Evolutionary conservation across 352 stramenopile genomes (phyloP).

Genomic region (Phytophthora kernoviae): DNA sequence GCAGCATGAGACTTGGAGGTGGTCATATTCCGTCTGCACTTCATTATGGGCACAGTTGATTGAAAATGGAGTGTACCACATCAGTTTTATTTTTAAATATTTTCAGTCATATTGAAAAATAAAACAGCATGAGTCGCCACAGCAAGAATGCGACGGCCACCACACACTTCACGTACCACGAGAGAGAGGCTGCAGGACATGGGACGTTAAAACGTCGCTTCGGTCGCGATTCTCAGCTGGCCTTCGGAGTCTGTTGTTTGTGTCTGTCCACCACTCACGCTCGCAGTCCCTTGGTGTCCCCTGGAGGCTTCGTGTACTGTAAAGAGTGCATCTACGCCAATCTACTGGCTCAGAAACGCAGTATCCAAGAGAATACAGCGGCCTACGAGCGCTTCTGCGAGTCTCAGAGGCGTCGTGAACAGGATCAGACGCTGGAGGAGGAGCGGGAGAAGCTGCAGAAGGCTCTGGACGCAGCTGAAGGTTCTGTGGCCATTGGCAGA

Average conservation of each 20-base stretch:
- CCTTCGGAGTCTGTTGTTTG: constrained; percentile 80
- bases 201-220: constrained; percentile 86
- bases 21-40: too few species aligned
- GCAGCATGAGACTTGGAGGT: too few species aligned
- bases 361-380: constrained; percentile 68
- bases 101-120: too few species aligned
- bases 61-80: too few species aligned
- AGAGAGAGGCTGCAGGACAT: constrained; percentile 72
- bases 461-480: constrained; percentile 13
- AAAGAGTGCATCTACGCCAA: constrained; percentile 91
- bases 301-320: constrained; percentile 80
- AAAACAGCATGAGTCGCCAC: constrained; percentile 74
- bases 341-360: constrained; percentile 80
- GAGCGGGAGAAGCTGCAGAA: constrained; percentile 55
- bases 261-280: constrained; percentile 64
- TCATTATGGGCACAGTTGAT: too few species aligned
- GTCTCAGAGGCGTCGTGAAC: constrained; percentile 44
- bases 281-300: constrained; percentile 71
- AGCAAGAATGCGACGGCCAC: constrained; percentile 90
- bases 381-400: constrained; percentile 73
- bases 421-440: constrained; percentile 51
- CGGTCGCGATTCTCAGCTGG: constrained; percentile 77
- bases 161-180: constrained; percentile 89
- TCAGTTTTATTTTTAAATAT: too few species aligned
- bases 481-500: constrained; percentile 7